Percentiles rank a stretch among this genome's conserved stretches.
These are phyloP conservation scores for Aspergillus tanneri DNA, from an alignment of 2,329 filamentous ascomycete species.

Conservation along the genomic window DNA sequence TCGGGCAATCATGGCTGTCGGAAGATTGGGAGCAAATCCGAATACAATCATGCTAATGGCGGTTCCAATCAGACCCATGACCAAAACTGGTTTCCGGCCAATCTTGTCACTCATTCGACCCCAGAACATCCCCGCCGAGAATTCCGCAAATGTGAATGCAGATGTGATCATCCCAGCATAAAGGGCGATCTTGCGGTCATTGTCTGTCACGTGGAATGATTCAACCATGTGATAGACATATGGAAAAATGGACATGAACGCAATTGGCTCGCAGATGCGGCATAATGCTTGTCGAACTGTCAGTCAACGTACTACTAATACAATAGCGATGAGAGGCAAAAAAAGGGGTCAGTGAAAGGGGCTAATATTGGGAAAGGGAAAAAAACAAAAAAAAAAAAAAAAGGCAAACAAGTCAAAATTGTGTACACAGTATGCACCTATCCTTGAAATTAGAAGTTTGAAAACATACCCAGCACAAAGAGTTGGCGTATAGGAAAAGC, in stretches of 20 bases:
- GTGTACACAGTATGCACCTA: not conserved
- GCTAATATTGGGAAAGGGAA: not conserved
- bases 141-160: conserved; percentile 93
- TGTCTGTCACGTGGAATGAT: conserved; percentile 80
- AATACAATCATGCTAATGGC: conserved; percentile 90
- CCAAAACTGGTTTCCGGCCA: conserved; percentile 86
- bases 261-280: conserved; percentile 96
- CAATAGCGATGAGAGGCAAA: not conserved
- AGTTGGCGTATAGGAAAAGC: conserved; percentile 60
- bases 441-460: conserved; percentile 17
- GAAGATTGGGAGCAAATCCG: conserved; percentile 80
- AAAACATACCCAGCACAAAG: conserved; percentile 46
- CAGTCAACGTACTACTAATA: conserved; percentile 8
- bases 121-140: conserved; percentile 89
- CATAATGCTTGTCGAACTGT: conserved; percentile 66
- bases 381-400: not conserved
- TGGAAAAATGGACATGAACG: conserved; percentile 99
- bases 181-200: conserved; percentile 77
- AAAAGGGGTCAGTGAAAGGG: not conserved
- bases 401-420: conserved; percentile 4
- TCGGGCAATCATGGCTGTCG: conserved; percentile 79
- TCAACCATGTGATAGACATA: conserved; percentile 98
- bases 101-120: conserved; percentile 87
- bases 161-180: conserved; percentile 97
- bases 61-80: conserved; percentile 86